Base-by-base conservation (phyloP, 208 protist species). In the Crithidia fasciculata region DNA sequence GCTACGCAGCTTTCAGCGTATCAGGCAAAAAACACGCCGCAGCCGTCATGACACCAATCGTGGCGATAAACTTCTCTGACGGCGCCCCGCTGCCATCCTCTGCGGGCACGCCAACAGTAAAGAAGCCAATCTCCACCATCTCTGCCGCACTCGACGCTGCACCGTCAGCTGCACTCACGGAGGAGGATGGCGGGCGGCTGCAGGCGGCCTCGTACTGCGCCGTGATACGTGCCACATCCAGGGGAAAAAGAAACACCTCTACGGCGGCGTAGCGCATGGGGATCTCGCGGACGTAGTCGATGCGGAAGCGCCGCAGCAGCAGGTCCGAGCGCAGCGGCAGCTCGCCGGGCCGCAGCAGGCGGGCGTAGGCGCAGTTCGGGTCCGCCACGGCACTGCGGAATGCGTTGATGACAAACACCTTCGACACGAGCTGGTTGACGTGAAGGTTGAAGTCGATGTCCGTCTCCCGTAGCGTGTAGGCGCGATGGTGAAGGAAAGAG, bases 401-500 rank as follows among this genome's bases (percentile, higher is more conserved):
- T 9, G 84, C 75, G 59, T 89, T 85, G 53, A 90, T 72, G 16
- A 91, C 69, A 2, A 94, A 66, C 50, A 83, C 55, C 45, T 84
- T 89, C 52, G 69, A 77, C 15, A 75, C 84, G 8, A 89, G 72
- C 68, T 94, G 89, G 49, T 94, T 94, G 2, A 94, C 69, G 63
- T 94, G 89, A n/a, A 76, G 76, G 66, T 94, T 94, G 65, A 90
- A 90, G 76, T 94, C 89, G 62, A 91, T 90, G 72, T 94, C 89
- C 8, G 69, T 84, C 59, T 88, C 82, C 39, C 89, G 81, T 12
- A 94, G 77, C 5, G 70, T 45, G 73, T 84, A 83, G 8, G 49
- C 58, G 15, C 80, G 82, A 7, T 28, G 28, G 28, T 28, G 28
- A 28, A 28, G 28, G 28, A 28, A 28, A 28, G 28, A 28, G 28